Conservation (phyloP, 73 alveolate species). For the Stentor coeruleus region DNA sequence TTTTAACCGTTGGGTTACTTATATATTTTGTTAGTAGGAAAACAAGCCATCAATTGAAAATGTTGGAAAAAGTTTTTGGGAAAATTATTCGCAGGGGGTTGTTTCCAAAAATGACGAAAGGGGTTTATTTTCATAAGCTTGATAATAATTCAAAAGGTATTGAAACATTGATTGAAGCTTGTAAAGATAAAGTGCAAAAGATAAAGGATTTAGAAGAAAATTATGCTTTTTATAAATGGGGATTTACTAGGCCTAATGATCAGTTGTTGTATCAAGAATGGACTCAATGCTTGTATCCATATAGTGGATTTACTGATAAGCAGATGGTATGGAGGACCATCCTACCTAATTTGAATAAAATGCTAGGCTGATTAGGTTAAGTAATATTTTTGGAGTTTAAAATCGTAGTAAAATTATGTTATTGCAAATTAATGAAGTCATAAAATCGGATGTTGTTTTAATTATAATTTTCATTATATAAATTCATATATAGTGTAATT, state of each 20-base stretch:
- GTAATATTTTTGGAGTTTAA: too few relatives aligned
- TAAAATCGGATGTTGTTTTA: too few relatives aligned
- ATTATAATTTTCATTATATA: too few relatives aligned
- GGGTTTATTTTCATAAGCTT: not conserved
- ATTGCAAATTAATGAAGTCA: too few relatives aligned
- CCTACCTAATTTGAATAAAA: not conserved
- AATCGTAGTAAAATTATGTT: too few relatives aligned
- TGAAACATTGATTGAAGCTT: not conserved
- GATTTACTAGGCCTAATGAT: not conserved
- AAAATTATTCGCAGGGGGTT: not conserved
- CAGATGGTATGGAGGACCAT: not conserved
- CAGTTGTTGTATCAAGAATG: constrained; percentile 9
- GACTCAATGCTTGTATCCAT: not conserved
- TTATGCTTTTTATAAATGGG: not conserved
- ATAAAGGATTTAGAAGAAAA: constrained; percentile 1
- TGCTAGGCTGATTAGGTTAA: too few relatives aligned
- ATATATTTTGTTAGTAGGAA: constrained; percentile 7
- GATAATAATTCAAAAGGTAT: not conserved
- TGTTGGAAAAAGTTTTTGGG: not conserved
- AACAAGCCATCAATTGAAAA: not conserved
- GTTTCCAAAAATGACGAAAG: not conserved
- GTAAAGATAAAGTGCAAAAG: not conserved
- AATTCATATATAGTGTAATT: too few relatives aligned
- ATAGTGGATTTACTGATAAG: not conserved
- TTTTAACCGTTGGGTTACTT: not conserved